A percentile compares a stretch with the other conserved stretches of the same genome.
Conservation (phyloP, 768 basidiomycete genomes). For the Psilocybe cyanescens region DNA sequence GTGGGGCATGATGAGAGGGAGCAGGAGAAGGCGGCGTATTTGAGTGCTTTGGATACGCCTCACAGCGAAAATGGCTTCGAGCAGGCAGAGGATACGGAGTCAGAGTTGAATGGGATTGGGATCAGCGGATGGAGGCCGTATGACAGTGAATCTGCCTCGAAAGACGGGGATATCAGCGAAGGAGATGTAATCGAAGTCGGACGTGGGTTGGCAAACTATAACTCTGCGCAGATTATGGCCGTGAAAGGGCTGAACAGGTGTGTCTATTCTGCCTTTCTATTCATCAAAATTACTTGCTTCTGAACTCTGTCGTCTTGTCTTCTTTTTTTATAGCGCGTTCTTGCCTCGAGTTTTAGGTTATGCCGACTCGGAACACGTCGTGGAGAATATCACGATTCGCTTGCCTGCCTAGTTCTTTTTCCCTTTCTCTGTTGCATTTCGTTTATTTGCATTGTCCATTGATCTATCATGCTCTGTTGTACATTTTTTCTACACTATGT, state of each 20-base stretch:
- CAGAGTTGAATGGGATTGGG: conserved; percentile 5
- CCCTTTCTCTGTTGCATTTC: background rate
- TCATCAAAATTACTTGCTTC: conserved; percentile 2
- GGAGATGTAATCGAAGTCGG: conserved; percentile 88
- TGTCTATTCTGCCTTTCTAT: conserved; percentile 21
- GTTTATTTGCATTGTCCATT: background rate
- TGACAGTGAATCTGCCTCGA: conserved; percentile 3
- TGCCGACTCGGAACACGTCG: conserved; percentile 96
- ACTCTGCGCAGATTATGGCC: conserved; percentile 86
- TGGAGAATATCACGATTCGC: conserved; percentile 90
- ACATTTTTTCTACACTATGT: background rate
- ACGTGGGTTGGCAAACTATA: conserved; percentile 94
- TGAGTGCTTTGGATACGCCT: conserved; percentile 47
- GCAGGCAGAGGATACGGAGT: conserved; percentile 14
- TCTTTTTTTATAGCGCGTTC: conserved; percentile 59
- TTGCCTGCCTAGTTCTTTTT: conserved; percentile 31
- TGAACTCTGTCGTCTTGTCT: conserved; percentile 5
- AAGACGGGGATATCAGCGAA: conserved; percentile 42
- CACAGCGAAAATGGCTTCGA: conserved; percentile 54
- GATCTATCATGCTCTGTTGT: background rate
- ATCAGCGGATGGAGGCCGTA: conserved; percentile 11
- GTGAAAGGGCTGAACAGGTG: conserved; percentile 94
- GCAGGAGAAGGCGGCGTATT: conserved; percentile 36
- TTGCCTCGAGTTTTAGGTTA: conserved; percentile 86
- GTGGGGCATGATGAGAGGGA: conserved; percentile 26